phyloP scores from a whole-genome alignment of 225 moss, liverwort and hornwort species.

The Physcomitrium patens region DNA sequence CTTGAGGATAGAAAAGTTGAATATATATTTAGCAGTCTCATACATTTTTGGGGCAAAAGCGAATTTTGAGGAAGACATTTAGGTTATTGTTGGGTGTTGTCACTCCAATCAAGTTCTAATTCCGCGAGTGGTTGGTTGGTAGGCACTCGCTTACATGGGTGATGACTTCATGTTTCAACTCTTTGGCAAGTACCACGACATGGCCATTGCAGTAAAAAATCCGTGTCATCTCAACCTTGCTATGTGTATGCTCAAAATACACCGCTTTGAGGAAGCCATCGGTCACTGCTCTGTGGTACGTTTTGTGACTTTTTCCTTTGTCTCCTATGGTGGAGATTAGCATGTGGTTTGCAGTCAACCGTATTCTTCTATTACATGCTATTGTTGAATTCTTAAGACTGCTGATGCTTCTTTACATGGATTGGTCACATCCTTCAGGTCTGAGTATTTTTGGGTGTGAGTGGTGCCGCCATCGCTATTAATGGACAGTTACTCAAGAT shows the following conservation, averaged over 20 bases:
- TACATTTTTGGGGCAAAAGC: no score
- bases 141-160: constrained; percentile 98
- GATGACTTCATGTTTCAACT: constrained; percentile 99
- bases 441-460: not conserved
- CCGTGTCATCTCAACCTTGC: constrained; percentile 97
- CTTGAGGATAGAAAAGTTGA: not conserved
- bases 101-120: not conserved
- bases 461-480: constrained; percentile 1
- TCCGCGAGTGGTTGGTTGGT: constrained; percentile 29
- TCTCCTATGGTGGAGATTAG: not conserved
- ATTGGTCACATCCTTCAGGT: not conserved
- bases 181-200: constrained; percentile 95
- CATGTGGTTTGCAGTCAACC: not conserved
- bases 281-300: constrained; percentile 92
- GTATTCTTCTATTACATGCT: not conserved
- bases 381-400: not conserved
- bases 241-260: constrained; percentile 88
- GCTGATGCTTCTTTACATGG: constrained; percentile 3
- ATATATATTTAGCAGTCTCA: no score
- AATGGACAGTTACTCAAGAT: not conserved
- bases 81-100: no score
- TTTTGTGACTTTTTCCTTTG: constrained; percentile 2
- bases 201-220: constrained; percentile 93
- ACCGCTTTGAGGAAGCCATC: constrained; percentile 86
- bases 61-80: no score